Base-by-base conservation (phyloP, 2,329 filamentous ascomycete species). In the Chrysosporium queenslandicum region DNA sequence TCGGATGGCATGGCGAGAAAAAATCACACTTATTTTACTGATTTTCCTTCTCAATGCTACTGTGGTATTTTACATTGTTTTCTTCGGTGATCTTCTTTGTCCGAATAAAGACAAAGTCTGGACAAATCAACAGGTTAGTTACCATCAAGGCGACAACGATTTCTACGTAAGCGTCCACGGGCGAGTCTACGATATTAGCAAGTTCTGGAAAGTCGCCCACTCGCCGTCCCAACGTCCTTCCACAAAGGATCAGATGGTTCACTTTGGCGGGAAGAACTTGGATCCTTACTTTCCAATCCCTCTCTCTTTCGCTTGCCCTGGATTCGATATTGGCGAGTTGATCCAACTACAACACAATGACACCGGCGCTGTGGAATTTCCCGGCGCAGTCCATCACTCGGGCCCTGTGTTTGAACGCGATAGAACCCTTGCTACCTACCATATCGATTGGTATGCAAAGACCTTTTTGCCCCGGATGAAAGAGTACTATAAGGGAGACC, bases 1-100 rank as follows among this genome's bases (percentile, higher is more conserved):
- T 7, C 86, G 92, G 23, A 86, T 96, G 81, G 92, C 92, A 0
- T 98, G 92, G 92, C 81, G 92, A 68, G 92, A 98, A 64, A 98
- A 98, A 70, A 48, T 98, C 9, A 85, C 92, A 0, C 74, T 98
- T 9, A 82, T 90, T 43, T 74, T 86, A 54, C 62, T 95, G 49
- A 97, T 98, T 60, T 66, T 86, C 27, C 61, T 98, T 11, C 70
- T 94, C 59, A 98, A 98, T 69, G 88, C 66, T 36, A 64, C 80
- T 25, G 80, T 98, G 56, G 76, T 96, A 53, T 98, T 98, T 72
- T 95, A 88, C 79, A 96, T 98, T 61, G 79, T 96, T 57, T 80
- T 72, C 36, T 92, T 98, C 61, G 90, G 91, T 30, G 81, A 78
- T 52, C 68, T 98, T 1, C 75, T 97, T 2, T 98, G 92, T 65